Base-by-base conservation (phyloP, 805 yeast genomes). In the Hanseniaspora lindneri region DNA sequence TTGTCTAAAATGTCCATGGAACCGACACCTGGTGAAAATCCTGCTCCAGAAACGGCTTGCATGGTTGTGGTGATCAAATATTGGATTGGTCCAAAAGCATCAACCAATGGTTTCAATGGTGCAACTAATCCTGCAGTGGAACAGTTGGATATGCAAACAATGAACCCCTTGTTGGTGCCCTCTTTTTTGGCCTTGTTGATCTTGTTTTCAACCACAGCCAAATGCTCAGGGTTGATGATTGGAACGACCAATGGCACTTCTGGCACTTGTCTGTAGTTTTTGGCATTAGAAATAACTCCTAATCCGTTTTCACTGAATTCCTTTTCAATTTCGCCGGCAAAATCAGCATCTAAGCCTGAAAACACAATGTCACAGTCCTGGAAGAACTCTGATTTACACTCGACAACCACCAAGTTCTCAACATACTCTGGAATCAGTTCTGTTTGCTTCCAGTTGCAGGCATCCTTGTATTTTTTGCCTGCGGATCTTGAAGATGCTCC, bases 41-140 rank as follows among this genome's bases (percentile, higher is more conserved):
- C 98, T 20, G 95, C 98, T 58, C 98, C 98, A 3, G 97, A 88
- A 55, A 92, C 85, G 33, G 98, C 98, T 66, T 92, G 98, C 65
- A 92, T 67, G 14, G 98, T 92, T 49, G 96, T 85, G 42, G 95
- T 76, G 13, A 95, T 80, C 56, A 89, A 74, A 21, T 79, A 73
- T 51, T 84, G 88, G 52, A 92, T 76, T 39, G 97, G 96, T 42
- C 97, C 98, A 61, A 84, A 89, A 43, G 71, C 66, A 52, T 87
- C 95, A 44, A 81, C 83, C 58, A 92, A 72, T n/a, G 98, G 97
- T 63, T 85, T 86, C 62, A 92, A 72, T 42, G 97, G 97, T 13
- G 96, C 96, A 19, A 92, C 97, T 50, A 92, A 72, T 36, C 97
- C 97, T 4, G 97, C 98, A 32, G 98, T 92, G 41, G 97, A 88